These are phyloP conservation scores for Solioccasus polychromus DNA, from an alignment of 768 basidiomycete species.

Conservation along the genomic window DNA sequence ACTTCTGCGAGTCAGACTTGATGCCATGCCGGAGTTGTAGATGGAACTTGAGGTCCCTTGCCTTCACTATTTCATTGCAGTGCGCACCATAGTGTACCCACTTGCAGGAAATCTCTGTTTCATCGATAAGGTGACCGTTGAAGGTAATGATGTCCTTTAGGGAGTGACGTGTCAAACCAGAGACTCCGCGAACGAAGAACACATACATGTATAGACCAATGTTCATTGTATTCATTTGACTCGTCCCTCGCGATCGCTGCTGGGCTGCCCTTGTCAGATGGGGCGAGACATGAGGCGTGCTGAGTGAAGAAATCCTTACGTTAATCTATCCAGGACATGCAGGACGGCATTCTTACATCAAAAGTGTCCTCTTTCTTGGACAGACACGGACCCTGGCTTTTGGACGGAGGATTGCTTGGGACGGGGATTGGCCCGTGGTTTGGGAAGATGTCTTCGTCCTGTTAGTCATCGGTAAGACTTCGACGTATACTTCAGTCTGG, in stretches of 20 bases:
- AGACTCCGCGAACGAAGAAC: neutral
- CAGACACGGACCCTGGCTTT: too few relatives aligned
- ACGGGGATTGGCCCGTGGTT: too few relatives aligned
- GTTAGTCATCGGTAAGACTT: neutral
- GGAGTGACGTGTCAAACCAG: neutral
- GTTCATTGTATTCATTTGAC: neutral
- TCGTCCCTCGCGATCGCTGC: neutral
- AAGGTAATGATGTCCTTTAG: constrained; percentile 8
- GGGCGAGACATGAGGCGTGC: too few relatives aligned
- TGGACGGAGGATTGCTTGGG: too few relatives aligned
- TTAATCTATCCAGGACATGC: too few relatives aligned
- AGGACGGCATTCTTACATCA: constrained; percentile 2
- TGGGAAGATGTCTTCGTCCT: neutral
- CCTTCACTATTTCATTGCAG: neutral
- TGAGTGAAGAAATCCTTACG: too few relatives aligned
- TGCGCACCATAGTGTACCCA: neutral
- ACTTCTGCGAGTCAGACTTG: neutral
- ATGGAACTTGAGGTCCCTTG: constrained; percentile 3
- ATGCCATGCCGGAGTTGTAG: constrained; percentile 4
- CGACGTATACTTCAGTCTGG: too few relatives aligned
- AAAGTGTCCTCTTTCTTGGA: neutral
- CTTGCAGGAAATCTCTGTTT: neutral
- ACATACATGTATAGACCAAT: constrained; percentile 4
- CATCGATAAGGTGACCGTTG: constrained; percentile 1
- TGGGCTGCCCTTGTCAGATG: neutral